Evolutionary conservation across 306 rosid genomes (phyloP).

Genomic region (Inga leiocalycina): DNA sequence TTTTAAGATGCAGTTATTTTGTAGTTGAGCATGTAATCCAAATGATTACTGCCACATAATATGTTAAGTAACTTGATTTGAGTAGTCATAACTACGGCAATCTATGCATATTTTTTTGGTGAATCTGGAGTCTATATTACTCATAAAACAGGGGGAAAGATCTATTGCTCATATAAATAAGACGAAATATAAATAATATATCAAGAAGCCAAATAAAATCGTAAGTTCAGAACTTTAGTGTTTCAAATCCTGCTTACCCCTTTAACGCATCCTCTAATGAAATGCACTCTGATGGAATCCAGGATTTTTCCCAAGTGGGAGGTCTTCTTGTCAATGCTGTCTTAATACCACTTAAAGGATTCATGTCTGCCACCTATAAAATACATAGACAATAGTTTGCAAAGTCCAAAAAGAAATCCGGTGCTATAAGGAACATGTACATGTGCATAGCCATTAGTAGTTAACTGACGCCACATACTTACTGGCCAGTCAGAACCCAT

Average conservation of each 20-base stretch:
- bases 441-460: conserved; percentile 8
- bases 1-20: too few species aligned
- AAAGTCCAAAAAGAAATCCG: background rate
- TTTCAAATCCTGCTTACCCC: conserved; percentile 52
- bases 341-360: conserved; percentile 72
- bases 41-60: background rate
- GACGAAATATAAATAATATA: conserved; percentile 9
- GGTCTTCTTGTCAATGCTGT: conserved; percentile 72
- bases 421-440: background rate
- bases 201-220: conserved; percentile 25
- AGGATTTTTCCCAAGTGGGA: conserved; percentile 61
- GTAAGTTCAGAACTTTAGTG: background rate
- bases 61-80: background rate
- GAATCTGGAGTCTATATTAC: background rate
- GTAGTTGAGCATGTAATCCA: too few species aligned
- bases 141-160: background rate
- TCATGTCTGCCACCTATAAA: conserved; percentile 61
- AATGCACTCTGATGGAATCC: conserved; percentile 77
- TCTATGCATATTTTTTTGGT: background rate
- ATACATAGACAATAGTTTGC: conserved; percentile 25
- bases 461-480: conserved; percentile 36
- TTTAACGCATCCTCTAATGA: conserved; percentile 68
- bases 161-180: background rate
- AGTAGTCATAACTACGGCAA: background rate
- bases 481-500: conserved; percentile 96